A percentile compares a stretch with the other conserved stretches of the same genome.
phyloP scores from a whole-genome alignment of 2,329 filamentous ascomycete genomes.

The Aspergillus aculeatus region DNA sequence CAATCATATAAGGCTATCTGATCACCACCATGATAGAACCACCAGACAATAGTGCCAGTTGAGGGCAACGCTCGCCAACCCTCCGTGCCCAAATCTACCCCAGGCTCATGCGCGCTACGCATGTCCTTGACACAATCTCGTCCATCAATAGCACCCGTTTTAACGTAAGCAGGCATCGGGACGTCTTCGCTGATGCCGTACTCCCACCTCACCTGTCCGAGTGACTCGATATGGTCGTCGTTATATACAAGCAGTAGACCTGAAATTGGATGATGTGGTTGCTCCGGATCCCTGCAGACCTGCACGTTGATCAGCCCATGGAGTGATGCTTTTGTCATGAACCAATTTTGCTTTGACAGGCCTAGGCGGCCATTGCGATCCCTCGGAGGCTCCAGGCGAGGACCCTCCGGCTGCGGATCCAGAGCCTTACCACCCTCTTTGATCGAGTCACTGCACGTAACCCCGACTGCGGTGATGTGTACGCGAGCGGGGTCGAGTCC shows the following conservation, averaged over 20 bases:
- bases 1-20: background rate
- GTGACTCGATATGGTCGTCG: slow-evolving; percentile 13
- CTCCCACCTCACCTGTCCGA: slow-evolving; percentile 19
- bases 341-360: slow-evolving; percentile 7
- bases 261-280: slow-evolving; percentile 11
- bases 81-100: no score
- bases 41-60: slow-evolving; percentile 13
- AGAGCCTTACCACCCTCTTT: no score
- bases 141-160: background rate
- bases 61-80: slow-evolving; percentile 6
- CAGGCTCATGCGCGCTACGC: no score
- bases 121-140: no score
- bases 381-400: background rate
- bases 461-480: slow-evolving; percentile 10
- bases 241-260: slow-evolving; percentile 15
- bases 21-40: slow-evolving; percentile 13
- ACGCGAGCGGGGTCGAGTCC: slow-evolving; percentile 5
- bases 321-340: slow-evolving; percentile 14
- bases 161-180: slow-evolving; percentile 5
- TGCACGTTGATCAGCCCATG: slow-evolving; percentile 12
- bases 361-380: background rate
- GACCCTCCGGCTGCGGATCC: no score
- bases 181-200: slow-evolving; percentile 8
- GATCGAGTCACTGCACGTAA: slow-evolving; percentile 12
- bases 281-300: slow-evolving; percentile 12